These are phyloP conservation scores for Arabis hirsuta DNA, from an alignment of 345 rosid species.

Conservation along the genomic window DNA sequence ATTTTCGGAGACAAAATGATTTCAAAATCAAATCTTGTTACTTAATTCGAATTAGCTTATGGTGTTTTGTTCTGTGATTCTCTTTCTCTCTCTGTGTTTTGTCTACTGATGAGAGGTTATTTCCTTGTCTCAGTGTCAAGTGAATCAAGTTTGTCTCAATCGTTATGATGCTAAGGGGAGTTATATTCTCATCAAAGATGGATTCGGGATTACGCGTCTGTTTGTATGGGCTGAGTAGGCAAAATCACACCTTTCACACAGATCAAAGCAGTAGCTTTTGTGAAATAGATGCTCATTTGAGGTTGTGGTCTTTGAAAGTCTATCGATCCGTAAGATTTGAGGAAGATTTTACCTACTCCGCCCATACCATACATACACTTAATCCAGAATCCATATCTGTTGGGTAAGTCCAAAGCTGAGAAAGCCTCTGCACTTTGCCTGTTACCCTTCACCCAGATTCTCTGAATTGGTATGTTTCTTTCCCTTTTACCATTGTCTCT, in stretches of 20 bases:
- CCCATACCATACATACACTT: constrained; percentile 29
- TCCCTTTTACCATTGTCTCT: too few relatives aligned
- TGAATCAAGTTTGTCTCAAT: not conserved
- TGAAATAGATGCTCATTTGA: not conserved
- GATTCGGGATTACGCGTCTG: constrained; percentile 11
- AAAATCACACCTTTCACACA: constrained; percentile 38
- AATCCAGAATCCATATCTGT: constrained; percentile 21
- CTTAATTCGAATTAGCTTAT: not conserved
- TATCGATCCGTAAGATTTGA: not conserved
- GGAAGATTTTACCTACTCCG: constrained; percentile 25
- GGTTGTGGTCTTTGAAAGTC: not conserved
- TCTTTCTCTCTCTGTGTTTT: too few relatives aligned
- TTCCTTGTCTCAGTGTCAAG: not conserved
- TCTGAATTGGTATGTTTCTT: too few relatives aligned
- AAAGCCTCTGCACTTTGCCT: not conserved
- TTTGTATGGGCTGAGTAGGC: constrained; percentile 33
- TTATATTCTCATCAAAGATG: constrained; percentile 23
- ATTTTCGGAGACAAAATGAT: too few relatives aligned
- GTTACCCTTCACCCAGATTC: too few relatives aligned
- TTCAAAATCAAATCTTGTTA: not conserved
- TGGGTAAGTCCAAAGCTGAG: constrained; percentile 1
- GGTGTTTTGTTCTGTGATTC: not conserved
- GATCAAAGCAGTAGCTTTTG: not conserved
- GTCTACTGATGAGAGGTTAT: not conserved
- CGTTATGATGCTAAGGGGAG: not conserved